These are phyloP conservation scores for Drechmeria coniospora DNA, from an alignment of 2,329 filamentous ascomycete genomes.

Conservation along the genomic window DNA sequence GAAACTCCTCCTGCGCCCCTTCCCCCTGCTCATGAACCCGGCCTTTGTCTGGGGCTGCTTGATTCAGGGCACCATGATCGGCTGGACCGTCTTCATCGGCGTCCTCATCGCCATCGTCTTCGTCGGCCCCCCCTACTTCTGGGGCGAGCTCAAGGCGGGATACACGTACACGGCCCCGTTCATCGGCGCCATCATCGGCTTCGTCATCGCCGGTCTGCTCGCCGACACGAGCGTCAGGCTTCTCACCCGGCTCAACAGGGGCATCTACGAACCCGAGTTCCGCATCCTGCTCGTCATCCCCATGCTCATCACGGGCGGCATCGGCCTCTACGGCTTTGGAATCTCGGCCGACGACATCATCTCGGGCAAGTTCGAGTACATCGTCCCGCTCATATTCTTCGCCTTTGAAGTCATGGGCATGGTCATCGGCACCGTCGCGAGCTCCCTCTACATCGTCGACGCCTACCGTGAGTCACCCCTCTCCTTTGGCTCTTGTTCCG, in stretches of 20 bases:
- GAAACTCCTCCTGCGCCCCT: constrained; percentile 52
- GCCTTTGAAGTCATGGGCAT: constrained; percentile 73
- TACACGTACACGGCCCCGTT: constrained; percentile 80
- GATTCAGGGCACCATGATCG: constrained; percentile 80
- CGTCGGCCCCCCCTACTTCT: constrained; percentile 66
- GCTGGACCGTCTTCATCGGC: constrained; percentile 89
- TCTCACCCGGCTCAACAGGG: constrained; percentile 60
- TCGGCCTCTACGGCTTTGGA: constrained; percentile 75
- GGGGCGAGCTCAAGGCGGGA: constrained; percentile 67
- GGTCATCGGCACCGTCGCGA: constrained; percentile 80
- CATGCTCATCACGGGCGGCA: constrained; percentile 61
- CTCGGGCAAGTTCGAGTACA: constrained; percentile 46
- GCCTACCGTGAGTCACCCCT: constrained; percentile 71
- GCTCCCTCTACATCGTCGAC: constrained; percentile 79
- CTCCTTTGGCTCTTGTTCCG: too few relatives aligned
- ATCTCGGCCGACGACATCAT: constrained; percentile 49
- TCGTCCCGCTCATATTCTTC: constrained; percentile 68
- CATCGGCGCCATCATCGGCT: constrained; percentile 65
- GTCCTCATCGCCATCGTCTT: constrained; percentile 73
- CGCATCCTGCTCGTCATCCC: constrained; percentile 69
- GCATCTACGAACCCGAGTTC: constrained; percentile 86
- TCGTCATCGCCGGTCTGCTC: constrained; percentile 56
- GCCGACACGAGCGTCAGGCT: constrained; percentile 56
- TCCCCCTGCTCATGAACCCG: constrained; percentile 71
- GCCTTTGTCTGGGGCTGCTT: constrained; percentile 68